phyloP scores from a whole-genome alignment of 805 yeast species.

The Candida corydali region DNA sequence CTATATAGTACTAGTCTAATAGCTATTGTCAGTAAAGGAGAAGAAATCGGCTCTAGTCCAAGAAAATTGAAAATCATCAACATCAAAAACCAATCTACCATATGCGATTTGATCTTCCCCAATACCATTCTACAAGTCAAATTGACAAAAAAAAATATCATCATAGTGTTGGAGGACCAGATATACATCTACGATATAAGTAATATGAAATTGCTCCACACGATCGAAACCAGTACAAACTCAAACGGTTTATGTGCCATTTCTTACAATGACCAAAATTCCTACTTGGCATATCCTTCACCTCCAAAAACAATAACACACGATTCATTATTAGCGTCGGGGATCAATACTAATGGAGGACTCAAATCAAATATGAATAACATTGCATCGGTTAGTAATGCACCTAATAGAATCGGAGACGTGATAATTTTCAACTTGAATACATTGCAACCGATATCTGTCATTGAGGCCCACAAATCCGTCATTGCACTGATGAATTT shows the following conservation, averaged over 20 bases:
- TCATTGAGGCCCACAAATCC: constrained; percentile 82
- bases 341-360: constrained; percentile 40
- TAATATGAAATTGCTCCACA: constrained; percentile 39
- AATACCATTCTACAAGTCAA: constrained; percentile 37
- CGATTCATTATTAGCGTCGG: constrained; percentile 37
- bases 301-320: constrained; percentile 58
- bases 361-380: constrained; percentile 34
- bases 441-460: constrained; percentile 69
- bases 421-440: constrained; percentile 78
- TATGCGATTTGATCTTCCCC: constrained; percentile 42
- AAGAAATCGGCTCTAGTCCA: constrained; percentile 68
- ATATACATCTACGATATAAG: constrained; percentile 40
- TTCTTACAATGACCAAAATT: constrained; percentile 42
- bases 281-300: constrained; percentile 68
- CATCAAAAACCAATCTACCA: constrained; percentile 59
- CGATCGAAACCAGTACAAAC: constrained; percentile 43
- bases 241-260: constrained; percentile 56
- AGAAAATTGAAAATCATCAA: constrained; percentile 78
- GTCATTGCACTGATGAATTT: constrained; percentile 65
- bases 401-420: constrained; percentile 55
- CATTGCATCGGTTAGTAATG: constrained; percentile 36
- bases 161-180: constrained; percentile 40
- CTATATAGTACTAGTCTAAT: constrained; percentile 82
- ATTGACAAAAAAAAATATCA: constrained; percentile 28
- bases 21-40: constrained; percentile 78